Percentiles rank a stretch among this genome's conserved stretches.
Evolutionary conservation across 2,329 filamentous ascomycete genomes (phyloP).

Genomic region (Fonsecaea nubica): DNA sequence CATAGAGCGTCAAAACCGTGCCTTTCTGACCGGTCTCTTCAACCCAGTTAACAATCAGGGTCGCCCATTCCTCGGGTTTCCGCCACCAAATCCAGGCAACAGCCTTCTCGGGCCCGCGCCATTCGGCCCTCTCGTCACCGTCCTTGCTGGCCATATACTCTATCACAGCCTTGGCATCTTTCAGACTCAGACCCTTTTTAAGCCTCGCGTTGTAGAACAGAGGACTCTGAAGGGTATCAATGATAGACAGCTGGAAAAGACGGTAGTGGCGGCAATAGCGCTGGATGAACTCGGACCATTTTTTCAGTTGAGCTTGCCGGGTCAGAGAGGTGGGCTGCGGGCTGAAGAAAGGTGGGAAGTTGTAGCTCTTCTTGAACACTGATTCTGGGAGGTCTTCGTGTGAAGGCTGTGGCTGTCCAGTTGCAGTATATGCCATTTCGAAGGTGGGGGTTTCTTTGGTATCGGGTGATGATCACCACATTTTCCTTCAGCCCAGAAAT

Average conservation of each 20-base stretch:
- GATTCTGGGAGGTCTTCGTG: constrained; percentile 42
- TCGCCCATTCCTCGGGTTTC: constrained; percentile 89
- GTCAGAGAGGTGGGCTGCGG: constrained; percentile 55
- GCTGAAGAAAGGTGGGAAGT: constrained; percentile 62
- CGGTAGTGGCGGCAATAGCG: constrained; percentile 80
- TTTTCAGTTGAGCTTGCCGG: constrained; percentile 64
- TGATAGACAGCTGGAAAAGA: constrained; percentile 75
- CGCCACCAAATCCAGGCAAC: constrained; percentile 64
- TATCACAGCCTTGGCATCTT: constrained; percentile 61
- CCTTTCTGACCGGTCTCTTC: constrained; percentile 89
- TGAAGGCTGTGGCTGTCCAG: constrained; percentile 20
- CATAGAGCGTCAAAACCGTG: constrained; percentile 88
- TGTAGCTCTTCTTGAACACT: constrained; percentile 51
- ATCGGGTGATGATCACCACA: neutral
- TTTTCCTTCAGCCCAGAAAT: neutral
- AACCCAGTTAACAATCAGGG: constrained; percentile 76
- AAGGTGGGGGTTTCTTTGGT: neutral
- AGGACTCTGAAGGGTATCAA: constrained; percentile 64
- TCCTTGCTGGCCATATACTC: constrained; percentile 62
- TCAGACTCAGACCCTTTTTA: constrained; percentile 55
- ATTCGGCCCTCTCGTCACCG: constrained; percentile 64
- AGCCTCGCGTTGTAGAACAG: constrained; percentile 61
- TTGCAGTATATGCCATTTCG: constrained; percentile 11
- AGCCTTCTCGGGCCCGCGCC: constrained; percentile 54
- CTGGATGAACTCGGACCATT: constrained; percentile 87